Evolutionary conservation across 257 asterid genomes (phyloP).

Genomic region (Solanum virginianum): DNA sequence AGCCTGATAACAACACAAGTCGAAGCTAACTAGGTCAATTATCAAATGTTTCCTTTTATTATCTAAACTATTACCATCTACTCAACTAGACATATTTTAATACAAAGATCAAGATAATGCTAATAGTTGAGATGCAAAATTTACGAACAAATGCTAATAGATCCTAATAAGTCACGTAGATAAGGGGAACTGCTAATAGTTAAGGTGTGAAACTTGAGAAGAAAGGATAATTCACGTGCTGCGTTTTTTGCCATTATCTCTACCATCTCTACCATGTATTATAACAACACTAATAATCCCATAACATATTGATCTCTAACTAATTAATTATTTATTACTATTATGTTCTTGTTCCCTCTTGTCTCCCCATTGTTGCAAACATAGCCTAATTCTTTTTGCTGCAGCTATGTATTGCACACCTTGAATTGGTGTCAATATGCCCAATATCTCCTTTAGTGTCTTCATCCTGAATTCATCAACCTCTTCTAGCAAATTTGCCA

Average conservation of each 20-base stretch:
- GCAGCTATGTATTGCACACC: constrained; percentile 17
- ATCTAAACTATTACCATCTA: neutral
- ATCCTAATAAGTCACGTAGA: rapidly evolving
- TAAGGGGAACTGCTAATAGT: rapidly evolving
- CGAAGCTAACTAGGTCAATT: neutral
- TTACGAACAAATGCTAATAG: neutral
- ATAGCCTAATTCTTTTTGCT: constrained; percentile 16
- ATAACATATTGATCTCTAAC: neutral
- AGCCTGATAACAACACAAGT: neutral
- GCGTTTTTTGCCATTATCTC: neutral
- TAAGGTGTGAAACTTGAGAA: neutral
- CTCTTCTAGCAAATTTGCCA: constrained; percentile 13
- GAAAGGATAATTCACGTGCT: neutral
- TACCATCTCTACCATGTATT: neutral
- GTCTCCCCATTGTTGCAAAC: constrained; percentile 22
- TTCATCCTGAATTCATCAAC: constrained; percentile 23
- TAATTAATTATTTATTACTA: neutral
- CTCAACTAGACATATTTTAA: neutral
- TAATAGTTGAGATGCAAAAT: neutral
- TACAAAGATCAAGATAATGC: rapidly evolving
- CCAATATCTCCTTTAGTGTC: constrained; percentile 11
- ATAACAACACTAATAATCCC: neutral
- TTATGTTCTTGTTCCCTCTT: constrained; percentile 14
- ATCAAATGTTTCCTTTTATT: neutral
- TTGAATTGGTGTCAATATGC: constrained; percentile 16